phyloP scores from a whole-genome alignment of 768 basidiomycete species.

The Macrolepiota albuminosa region DNA sequence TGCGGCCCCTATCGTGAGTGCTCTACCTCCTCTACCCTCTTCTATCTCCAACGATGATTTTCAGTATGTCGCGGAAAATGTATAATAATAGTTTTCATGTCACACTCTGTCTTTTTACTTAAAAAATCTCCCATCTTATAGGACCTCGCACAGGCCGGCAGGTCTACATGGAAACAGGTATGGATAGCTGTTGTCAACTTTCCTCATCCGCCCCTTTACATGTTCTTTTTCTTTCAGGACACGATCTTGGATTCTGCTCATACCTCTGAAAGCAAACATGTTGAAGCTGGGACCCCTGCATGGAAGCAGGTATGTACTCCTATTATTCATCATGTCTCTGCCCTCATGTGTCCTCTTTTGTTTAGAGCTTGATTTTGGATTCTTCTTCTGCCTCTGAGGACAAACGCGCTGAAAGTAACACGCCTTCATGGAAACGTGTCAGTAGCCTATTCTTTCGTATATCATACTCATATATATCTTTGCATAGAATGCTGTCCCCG shows the following conservation, averaged over 20 bases:
- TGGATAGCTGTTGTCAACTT: neutral
- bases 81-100: slow-evolving; percentile 1
- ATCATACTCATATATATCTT: neutral
- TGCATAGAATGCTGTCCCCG: neutral
- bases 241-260: neutral
- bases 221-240: neutral
- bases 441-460: neutral
- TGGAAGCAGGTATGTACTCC: slow-evolving; percentile 2
- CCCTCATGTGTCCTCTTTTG: neutral
- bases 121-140: neutral
- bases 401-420: neutral
- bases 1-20: slow-evolving; percentile 15
- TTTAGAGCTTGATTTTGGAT: neutral
- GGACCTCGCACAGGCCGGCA: neutral
- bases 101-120: neutral
- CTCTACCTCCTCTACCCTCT: neutral
- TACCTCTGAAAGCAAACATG: neutral
- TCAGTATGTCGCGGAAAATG: slow-evolving; percentile 6
- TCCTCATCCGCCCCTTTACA: neutral
- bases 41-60: neutral
- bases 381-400: neutral
- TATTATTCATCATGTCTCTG: neutral
- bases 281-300: neutral
- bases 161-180: slow-evolving; percentile 5
- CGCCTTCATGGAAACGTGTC: neutral